These are phyloP conservation scores for Diophrys appendiculata DNA, from an alignment of 73 alveolate species.

Conservation along the genomic window DNA sequence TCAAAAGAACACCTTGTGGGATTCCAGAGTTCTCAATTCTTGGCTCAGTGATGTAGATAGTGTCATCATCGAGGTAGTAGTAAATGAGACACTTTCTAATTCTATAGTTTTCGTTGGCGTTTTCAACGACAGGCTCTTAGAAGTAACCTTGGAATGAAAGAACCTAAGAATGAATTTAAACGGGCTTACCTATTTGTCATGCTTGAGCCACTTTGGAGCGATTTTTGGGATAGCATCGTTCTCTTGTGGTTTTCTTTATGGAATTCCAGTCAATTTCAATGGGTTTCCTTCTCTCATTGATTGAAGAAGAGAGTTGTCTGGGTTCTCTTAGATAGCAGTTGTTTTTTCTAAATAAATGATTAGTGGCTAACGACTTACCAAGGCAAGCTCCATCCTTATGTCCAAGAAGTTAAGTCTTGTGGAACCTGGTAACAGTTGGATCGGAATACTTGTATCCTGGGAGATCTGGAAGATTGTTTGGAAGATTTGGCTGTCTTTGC, in stretches of 20 bases:
- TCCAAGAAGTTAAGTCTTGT: conserved; percentile 57
- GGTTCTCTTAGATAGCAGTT: conserved; percentile 42
- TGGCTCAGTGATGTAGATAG: conserved; percentile 88
- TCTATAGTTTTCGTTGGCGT: conserved; percentile 82
- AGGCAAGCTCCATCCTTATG: conserved; percentile 52
- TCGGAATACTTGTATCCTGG: conserved; percentile 59
- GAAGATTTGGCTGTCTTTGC: conserved; percentile 50
- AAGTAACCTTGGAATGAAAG: conserved; percentile 87
- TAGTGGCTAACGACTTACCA: conserved; percentile 24
- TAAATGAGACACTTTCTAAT: conserved; percentile 80
- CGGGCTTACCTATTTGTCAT: conserved; percentile 67
- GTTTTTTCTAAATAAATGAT: conserved; percentile 37
- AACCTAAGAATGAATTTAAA: conserved; percentile 41
- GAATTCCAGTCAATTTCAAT: conserved; percentile 47
- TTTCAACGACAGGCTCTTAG: conserved; percentile 90
- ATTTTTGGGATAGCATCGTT: conserved; percentile 84
- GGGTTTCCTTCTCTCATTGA: conserved; percentile 58
- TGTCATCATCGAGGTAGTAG: conserved; percentile 92
- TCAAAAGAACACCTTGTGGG: conserved; percentile 95
- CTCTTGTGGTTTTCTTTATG: conserved; percentile 64
- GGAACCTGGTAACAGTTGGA: conserved; percentile 57
- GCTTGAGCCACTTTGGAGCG: conserved; percentile 83
- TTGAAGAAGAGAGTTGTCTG: conserved; percentile 31
- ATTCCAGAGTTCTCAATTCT: conserved; percentile 95
- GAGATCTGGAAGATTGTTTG: conserved; percentile 49